Base-by-base conservation (phyloP, 208 protist genomes). In the Crithidia brevicula region DNA sequence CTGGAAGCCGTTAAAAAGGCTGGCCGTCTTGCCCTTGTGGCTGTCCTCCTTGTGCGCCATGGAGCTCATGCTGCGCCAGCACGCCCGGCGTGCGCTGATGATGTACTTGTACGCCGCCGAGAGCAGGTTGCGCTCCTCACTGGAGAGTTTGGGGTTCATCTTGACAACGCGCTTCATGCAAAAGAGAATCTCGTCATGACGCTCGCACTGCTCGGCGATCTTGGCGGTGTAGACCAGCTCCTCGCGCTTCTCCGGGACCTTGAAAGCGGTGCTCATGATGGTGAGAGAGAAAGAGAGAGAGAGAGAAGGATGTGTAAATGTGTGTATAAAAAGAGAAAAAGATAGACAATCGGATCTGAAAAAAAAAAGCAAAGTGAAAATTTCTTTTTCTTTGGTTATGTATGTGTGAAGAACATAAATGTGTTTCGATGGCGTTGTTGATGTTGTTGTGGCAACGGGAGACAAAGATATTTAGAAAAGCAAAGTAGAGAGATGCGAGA, bases 91-190 rank as follows among this genome's bases (percentile, higher is more conserved):
- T 22, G 98, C 86, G 64, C 98, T 99, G 86, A 99, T 98, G 52
- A 99, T 97, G 83, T 99, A 99, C 90, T 99, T 99, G 94, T 99
- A 99, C 22, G 99, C 99, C 27, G 99, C 98, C n/a, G 99, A 99
- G 38, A 99, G 95, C 4, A 99, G 89, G 77, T 99, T 99, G 74
- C 99, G 89, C 85, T 99, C 99, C 87, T 99, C 99, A 81, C 97
- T 93, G 30, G 92, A 93, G 18, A 99, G 94, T 76, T 99, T 90
- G 54, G 91, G 67, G 79, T 93, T 93, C 22, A 98, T 60, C 74
- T 95, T 88, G 31, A 98, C 97, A 27, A 99, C 96, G 36, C 94
- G 92, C 77, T 99, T 99, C 97, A 99, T 99, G 62, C 91, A 93
- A 33, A 98, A 81, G 30, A 99, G 97, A 85, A 99, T 99, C 71